Percentiles rank a stretch among this genome's conserved stretches.
Conservation (phyloP, 176 grass and related monocot genomes). For the Cocos nucifera region DNA sequence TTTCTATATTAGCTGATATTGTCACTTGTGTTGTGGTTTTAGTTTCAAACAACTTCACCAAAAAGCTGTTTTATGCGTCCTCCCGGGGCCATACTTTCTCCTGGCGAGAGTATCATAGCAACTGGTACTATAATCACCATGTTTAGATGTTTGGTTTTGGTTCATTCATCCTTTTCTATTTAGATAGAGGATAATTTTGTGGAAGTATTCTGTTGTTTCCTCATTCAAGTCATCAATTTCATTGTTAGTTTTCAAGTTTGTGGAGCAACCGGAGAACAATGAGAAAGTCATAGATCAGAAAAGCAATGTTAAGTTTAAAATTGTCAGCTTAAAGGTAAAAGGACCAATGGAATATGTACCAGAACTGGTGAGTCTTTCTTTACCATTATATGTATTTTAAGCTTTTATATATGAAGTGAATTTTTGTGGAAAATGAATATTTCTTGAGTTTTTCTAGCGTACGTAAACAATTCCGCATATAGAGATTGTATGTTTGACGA, state of each 20-base stretch:
- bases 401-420: no score
- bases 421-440: no score
- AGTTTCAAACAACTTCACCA: slow-evolving; percentile 99
- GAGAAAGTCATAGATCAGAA: slow-evolving; percentile 72
- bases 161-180: no score
- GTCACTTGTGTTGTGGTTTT: slow-evolving; percentile 2
- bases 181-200: no score
- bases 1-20: no score
- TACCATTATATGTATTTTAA: not conserved
- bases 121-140: slow-evolving; percentile 46
- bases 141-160: no score
- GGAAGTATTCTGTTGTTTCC: slow-evolving; percentile 1
- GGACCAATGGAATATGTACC: slow-evolving; percentile 92
- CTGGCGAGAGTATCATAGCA: slow-evolving; percentile 84
- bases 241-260: slow-evolving; percentile 84
- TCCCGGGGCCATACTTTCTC: slow-evolving; percentile 90
- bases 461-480: no score
- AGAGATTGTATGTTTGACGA: no score
- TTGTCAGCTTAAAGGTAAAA: slow-evolving; percentile 97
- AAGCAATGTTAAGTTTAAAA: slow-evolving; percentile 95
- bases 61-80: slow-evolving; percentile 99
- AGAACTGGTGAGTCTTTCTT: slow-evolving; percentile 44
- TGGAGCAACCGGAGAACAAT: slow-evolving; percentile 96
- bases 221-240: slow-evolving; percentile 18
- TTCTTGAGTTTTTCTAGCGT: no score